Conservation (phyloP, 768 basidiomycete genomes). For the Suillus subluteus region DNA sequence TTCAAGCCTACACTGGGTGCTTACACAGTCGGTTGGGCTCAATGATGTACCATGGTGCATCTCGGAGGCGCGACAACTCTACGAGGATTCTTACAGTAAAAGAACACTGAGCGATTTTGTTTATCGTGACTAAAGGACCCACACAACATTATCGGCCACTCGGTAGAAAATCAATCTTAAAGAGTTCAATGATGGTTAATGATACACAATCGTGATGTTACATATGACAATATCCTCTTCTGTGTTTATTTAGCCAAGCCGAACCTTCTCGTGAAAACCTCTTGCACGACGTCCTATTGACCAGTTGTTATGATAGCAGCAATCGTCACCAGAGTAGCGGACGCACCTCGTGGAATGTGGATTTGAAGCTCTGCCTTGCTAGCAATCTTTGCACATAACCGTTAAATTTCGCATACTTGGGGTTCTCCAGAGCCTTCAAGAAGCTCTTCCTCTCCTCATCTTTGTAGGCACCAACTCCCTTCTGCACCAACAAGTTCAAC, state of each 20-base stretch:
- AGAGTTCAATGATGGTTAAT: neutral
- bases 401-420: slow-evolving; percentile 53
- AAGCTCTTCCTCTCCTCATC: slow-evolving; percentile 50
- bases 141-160: too few species aligned
- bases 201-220: neutral
- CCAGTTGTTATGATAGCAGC: neutral
- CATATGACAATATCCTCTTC: neutral
- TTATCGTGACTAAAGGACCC: too few species aligned
- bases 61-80: too few species aligned
- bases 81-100: too few species aligned
- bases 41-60: too few species aligned
- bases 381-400: slow-evolving; percentile 53
- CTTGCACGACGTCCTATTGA: slow-evolving; percentile 20
- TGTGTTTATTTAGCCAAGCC: slow-evolving; percentile 12
- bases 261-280: slow-evolving; percentile 7
- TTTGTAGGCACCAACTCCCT: slow-evolving; percentile 56
- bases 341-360: slow-evolving; percentile 59
- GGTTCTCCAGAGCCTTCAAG: slow-evolving; percentile 39
- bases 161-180: neutral
- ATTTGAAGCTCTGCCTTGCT: slow-evolving; percentile 54
- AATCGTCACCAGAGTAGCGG: too few species aligned
- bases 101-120: too few species aligned
- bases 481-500: slow-evolving; percentile 43
- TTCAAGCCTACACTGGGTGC: too few species aligned
- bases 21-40: too few species aligned